Percentiles rank a stretch among this genome's conserved stretches.
phyloP scores from a whole-genome alignment of 805 yeast genomes.

The Candida taoyuanica region DNA sequence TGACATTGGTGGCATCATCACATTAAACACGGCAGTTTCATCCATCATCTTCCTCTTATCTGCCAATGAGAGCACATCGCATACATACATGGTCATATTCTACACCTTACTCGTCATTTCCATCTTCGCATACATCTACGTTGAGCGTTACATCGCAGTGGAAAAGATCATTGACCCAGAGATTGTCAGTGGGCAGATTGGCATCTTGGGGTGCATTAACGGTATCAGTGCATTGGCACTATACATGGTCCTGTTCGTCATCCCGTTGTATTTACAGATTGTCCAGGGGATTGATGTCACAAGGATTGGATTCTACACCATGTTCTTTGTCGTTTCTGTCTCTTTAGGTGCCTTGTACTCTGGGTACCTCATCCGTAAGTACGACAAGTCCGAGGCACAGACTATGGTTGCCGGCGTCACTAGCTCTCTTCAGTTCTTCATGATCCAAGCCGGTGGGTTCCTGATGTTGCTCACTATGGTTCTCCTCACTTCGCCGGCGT shows the following conservation, averaged over 20 bases:
- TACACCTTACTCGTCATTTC: conserved; percentile 14
- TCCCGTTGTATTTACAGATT: conserved; percentile 41
- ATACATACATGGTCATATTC: conserved; percentile 11
- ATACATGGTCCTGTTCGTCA: conserved; percentile 33
- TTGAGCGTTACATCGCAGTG: conserved; percentile 34
- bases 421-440: conserved; percentile 15
- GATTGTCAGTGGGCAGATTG: conserved; percentile 35
- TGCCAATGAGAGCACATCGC: conserved; percentile 18
- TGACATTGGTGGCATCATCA: conserved; percentile 38
- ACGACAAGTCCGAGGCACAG: conserved; percentile 19
- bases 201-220: conserved; percentile 34
- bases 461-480: conserved; percentile 10
- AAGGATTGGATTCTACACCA: conserved; percentile 36
- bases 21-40: conserved; percentile 31
- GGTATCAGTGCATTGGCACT: conserved; percentile 34
- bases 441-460: conserved; percentile 20
- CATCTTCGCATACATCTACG: conserved; percentile 24
- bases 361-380: conserved; percentile 30
- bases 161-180: conserved; percentile 39
- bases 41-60: conserved; percentile 34
- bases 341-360: conserved; percentile 37
- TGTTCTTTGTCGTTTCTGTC: conserved; percentile 36
- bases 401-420: conserved; percentile 23
- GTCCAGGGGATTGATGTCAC: conserved; percentile 36
- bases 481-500: conserved; percentile 12